phyloP scores from a whole-genome alignment of 345 rosid genomes.

The Combretum micranthum region DNA sequence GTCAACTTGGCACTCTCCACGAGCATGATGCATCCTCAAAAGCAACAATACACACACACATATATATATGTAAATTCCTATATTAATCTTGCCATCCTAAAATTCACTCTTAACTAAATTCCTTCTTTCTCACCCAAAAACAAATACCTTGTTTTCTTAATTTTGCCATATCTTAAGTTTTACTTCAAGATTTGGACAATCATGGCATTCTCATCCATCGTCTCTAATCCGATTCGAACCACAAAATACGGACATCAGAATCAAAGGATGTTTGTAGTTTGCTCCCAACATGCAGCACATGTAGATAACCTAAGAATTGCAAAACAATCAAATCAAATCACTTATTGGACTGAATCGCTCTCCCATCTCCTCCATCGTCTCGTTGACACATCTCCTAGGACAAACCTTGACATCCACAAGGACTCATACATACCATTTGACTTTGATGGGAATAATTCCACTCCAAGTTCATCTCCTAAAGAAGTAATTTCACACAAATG shows the following conservation, averaged over 20 bases:
- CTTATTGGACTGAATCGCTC: too few species aligned
- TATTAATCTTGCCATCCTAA: too few species aligned
- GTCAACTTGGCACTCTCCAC: too few species aligned
- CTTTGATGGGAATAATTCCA: conserved; percentile 5
- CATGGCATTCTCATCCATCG: conserved; percentile 17
- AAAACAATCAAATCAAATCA: conserved; percentile 7
- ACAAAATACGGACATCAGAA: background rate
- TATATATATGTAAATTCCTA: too few species aligned
- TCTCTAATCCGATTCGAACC: conserved; percentile 8
- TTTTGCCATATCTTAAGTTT: too few species aligned
- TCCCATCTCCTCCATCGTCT: conserved; percentile 20
- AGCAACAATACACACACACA: too few species aligned
- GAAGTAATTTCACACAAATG: conserved; percentile 18
- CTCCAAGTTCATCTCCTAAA: conserved; percentile 22
- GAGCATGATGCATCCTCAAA: too few species aligned
- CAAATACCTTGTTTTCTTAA: too few species aligned
- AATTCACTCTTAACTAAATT: too few species aligned
- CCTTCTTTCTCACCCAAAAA: too few species aligned
- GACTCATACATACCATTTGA: background rate
- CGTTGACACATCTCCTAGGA: conserved; percentile 8
- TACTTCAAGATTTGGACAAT: background rate
- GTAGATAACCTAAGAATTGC: background rate
- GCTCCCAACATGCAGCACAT: conserved; percentile 5
- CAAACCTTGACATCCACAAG: background rate
- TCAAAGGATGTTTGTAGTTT: background rate